Conservation (phyloP, 2,329 filamentous ascomycete genomes). For the Aspergillus pseudoviridinutans region DNA sequence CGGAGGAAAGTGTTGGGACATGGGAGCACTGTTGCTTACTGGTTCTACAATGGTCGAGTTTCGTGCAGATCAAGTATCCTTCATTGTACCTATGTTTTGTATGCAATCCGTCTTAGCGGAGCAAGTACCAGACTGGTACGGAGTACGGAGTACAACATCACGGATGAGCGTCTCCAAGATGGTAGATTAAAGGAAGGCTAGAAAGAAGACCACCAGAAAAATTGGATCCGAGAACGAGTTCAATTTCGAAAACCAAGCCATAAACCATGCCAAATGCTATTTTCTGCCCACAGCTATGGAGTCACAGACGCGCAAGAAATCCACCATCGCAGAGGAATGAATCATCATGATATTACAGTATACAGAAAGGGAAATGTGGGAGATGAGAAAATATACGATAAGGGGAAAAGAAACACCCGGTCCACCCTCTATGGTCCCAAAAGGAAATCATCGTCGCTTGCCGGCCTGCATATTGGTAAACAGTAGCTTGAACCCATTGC, state of each 20-base stretch:
- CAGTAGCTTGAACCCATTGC: conserved; percentile 93
- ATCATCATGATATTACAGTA: background rate
- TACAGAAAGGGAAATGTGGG: background rate
- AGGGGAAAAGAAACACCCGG: conserved; percentile 1
- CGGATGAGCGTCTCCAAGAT: background rate
- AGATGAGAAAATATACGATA: conserved; percentile 9
- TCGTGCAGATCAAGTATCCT: background rate
- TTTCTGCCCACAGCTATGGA: background rate
- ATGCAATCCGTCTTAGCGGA: background rate
- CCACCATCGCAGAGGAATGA: background rate
- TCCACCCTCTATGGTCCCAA: background rate
- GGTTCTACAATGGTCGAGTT: background rate
- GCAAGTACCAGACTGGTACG: background rate
- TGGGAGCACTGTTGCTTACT: background rate
- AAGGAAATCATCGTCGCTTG: conserved; percentile 19
- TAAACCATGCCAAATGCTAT: conserved; percentile 13
- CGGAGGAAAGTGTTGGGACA: background rate
- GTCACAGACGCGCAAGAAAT: background rate
- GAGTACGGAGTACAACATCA: background rate
- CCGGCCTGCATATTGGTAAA: conserved; percentile 61
- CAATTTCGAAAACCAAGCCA: conserved; percentile 13
- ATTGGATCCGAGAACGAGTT: conserved; percentile 9
- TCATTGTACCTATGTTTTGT: background rate
- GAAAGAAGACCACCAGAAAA: background rate
- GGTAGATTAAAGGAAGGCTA: background rate